Base-by-base conservation (phyloP, 1,284 basidiomycete species). In the Tremellales sp. region DNA sequence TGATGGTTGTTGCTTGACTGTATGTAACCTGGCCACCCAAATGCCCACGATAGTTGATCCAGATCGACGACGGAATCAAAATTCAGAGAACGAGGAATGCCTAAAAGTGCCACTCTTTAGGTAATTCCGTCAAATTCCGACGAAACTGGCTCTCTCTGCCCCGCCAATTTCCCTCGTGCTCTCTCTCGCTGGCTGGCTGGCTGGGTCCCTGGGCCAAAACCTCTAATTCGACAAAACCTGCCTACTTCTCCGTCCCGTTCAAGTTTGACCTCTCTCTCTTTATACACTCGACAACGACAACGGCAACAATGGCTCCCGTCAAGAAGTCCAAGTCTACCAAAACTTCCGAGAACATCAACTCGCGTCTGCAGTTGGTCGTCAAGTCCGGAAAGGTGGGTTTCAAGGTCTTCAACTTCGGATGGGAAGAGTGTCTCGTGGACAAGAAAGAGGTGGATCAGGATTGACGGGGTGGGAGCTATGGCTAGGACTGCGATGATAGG, bases 281-380 rank as follows among this genome's bases (percentile, higher is more conserved):
- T n/a, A n/a, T n/a, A n/a, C n/a, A n/a, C 8, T 31, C 29, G 29
- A 31, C 29, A 31, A 31, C 29, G 23, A 24, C 43, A 48, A 42
- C 51, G 35, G 40, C 45, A 42, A 68, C 60, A 78, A 94, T 93
- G 90, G 90, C 90, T 69, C 87, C 89, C 67, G 83, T 85, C 65
- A 93, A 93, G 78, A 93, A 96, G 81, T 86, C 86, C 74, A 97
- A 96, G 81, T 81, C 89, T 43, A 72, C 87, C 70, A 93, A 92
- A 80, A 84, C 83, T 67, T 86, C 84, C 68, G 94, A 97, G 82
- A 92, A 88, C 73, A 96, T 98, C 80, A 84, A 93, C 72, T 84
- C 92, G 67, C 86, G 87, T 74, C 88, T 98, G 60, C 88, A 91
- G 60, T 90, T 99, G 68, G 93, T 97, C 73, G 93, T 97, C 77